Evolutionary conservation across 305 asterid species (phyloP).

Genomic region (Nicotiana rustica): DNA sequence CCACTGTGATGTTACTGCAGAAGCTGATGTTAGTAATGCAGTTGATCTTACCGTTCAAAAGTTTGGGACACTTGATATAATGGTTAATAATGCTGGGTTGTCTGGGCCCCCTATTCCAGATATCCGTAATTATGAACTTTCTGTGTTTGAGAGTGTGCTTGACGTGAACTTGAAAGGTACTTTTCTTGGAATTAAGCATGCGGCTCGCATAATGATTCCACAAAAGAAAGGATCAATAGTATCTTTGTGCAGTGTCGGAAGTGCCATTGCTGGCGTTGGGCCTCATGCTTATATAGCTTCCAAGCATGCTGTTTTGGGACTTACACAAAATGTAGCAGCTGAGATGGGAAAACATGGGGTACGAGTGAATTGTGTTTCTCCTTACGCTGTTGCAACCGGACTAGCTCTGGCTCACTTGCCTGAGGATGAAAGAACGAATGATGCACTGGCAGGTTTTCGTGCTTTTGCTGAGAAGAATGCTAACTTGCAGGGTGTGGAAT

Average conservation of each 20-base stretch:
- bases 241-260: conserved; percentile 70
- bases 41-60: conserved; percentile 70
- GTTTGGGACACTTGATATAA: conserved; percentile 81
- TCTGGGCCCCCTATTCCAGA: conserved; percentile 74
- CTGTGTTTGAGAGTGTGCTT: conserved; percentile 65
- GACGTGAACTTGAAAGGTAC: conserved; percentile 85
- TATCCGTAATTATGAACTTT: conserved; percentile 69
- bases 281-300: conserved; percentile 87
- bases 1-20: conserved; percentile 82
- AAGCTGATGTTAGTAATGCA: conserved; percentile 67
- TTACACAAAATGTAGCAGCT: conserved; percentile 83
- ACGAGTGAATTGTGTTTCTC: conserved; percentile 90
- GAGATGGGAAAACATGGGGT: conserved; percentile 88
- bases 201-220: conserved; percentile 90
- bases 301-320: conserved; percentile 88
- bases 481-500: conserved; percentile 82
- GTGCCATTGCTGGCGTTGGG: conserved; percentile 62
- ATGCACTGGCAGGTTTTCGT: conserved; percentile 67
- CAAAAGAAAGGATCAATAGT: conserved; percentile 76
- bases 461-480: conserved; percentile 61
- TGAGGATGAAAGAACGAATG: conserved; percentile 77
- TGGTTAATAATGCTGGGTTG: conserved; percentile 91
- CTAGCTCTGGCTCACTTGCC: conserved; percentile 78
- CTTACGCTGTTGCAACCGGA: conserved; percentile 77
- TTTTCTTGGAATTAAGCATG: conserved; percentile 93